These are phyloP conservation scores for Hypoxylon sp. DNA, from an alignment of 2,329 filamentous ascomycete genomes.

Conservation along the genomic window DNA sequence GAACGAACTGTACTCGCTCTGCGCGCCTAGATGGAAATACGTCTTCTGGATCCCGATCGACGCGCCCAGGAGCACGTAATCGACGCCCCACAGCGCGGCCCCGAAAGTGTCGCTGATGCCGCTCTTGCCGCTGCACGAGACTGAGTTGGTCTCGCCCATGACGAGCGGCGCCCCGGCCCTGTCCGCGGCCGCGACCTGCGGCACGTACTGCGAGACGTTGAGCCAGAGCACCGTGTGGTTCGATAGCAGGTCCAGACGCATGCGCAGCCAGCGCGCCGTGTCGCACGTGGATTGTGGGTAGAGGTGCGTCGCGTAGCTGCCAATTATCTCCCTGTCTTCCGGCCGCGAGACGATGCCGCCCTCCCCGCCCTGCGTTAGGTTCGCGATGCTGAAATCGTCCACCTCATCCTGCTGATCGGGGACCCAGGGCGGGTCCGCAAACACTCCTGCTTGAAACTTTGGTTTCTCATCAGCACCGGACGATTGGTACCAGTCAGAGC, in stretches of 20 bases:
- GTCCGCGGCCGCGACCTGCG: conserved; percentile 56
- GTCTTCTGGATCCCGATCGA: conserved; percentile 55
- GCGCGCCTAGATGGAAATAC: conserved; percentile 63
- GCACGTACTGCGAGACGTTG: conserved; percentile 55
- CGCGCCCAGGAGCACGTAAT: conserved; percentile 60
- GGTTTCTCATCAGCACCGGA: too few relatives aligned
- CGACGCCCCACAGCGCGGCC: conserved; percentile 64
- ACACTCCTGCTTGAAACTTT: conserved; percentile 54
- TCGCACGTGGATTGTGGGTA: conserved; percentile 58
- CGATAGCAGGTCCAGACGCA: conserved; percentile 55
- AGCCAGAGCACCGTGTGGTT: conserved; percentile 55
- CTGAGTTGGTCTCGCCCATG: conserved; percentile 65
- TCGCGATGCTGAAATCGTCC: conserved; percentile 57
- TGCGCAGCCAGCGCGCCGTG: conserved; percentile 53
- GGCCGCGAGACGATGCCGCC: conserved; percentile 46
- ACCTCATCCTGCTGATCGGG: conserved; percentile 57
- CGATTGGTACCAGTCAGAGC: conserved; percentile 51
- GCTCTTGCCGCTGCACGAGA: conserved; percentile 57
- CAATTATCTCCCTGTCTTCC: conserved; percentile 54
- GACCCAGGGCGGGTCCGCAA: conserved; percentile 56
- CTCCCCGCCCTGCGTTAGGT: conserved; percentile 48
- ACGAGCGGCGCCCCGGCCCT: conserved; percentile 57
- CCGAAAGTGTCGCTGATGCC: conserved; percentile 65
- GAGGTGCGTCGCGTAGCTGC: conserved; percentile 56
- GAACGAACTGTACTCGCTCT: conserved; percentile 54